Base-by-base conservation (phyloP, 345 rosid species). In the Eucalyptus cloeziana region DNA sequence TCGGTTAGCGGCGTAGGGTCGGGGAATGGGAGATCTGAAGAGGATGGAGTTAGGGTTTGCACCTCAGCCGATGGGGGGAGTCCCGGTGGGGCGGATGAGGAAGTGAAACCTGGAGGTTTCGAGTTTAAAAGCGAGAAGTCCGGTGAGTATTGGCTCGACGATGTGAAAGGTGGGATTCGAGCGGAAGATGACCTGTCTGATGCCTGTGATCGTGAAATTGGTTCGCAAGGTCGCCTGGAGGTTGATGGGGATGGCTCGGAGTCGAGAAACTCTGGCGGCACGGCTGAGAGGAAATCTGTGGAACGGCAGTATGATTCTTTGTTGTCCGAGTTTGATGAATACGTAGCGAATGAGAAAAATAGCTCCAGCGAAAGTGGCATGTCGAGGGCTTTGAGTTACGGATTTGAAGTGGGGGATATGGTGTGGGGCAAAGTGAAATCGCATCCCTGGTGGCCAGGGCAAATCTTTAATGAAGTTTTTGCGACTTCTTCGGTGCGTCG, bases 361-460 rank as follows among this genome's bases (percentile, higher is more conserved):
- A 93, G 88, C 43, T 91, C 90, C 31, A 88, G 91, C 89, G 94
- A 93, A 89, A 91, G 89, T 12, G 97, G 96, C 51, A 93, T 95
- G 5, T 94, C 96, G 3, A 95, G 97, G 92, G 97, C 98, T 4
- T 89, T 93, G 92, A 96, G 95, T 88, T 96, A 93, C 89, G 99
- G 99, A 6, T 94, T 97, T 91, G 94, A 96, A 89, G 95, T 98
- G 44, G 99, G 99, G 56, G 99, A 97, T 93, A 93, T 98, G 99
- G 99, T 98, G 58, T 98, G 99, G 99, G 99, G 99, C 33, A 97
- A 97, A 89, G 99, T 98, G 86, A 98, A 98, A 93, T 98, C 99
- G 37, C 99, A 98, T 90, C 99, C 99, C 2, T 97, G 98, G 98
- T 98, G 99, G 99, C 99, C 99, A 1, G 99, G 99, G 54, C 99